Evolutionary conservation across 495 filamentous ascomycete species (phyloP), one percentile per base, ranked within the genome.

Genomic region (Penicillium cataractarum): DNA sequence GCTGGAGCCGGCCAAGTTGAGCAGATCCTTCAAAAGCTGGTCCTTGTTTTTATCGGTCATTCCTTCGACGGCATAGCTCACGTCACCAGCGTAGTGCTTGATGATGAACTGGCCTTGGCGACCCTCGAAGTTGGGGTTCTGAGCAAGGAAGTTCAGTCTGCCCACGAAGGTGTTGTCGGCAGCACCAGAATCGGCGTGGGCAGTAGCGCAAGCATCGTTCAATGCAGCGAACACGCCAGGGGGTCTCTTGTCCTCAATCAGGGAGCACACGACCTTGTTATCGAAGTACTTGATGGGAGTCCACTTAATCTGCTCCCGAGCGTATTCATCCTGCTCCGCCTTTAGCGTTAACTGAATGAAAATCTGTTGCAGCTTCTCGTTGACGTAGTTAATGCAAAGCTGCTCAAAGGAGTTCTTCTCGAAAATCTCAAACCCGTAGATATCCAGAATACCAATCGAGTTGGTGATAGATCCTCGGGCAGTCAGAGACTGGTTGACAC

Each of bases 21-120:
- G 83, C 32, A 99, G 77, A 66, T 97, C 96, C 79, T 98, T 99
- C 52, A 98, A 80, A 52, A 99, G 82, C 71, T 95, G 92, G 69
- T 99, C 96, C 83, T 98, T 99, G 83, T 98, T 99, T 83, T 98
- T 99, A 71, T 99, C 96, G 4, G 96, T 99, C 85, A 99, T 99
- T 56, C 96, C 96, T 40, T 95, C 90, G 27, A 99, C 86, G 17
- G 90, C 90, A 76, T 99, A 99, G 69, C 86, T 90, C 62, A 99
- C 96, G 78, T 99, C 96, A 77, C 96, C 96, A 57, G 96, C 96
- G 69, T 99, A 99, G 74, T 99, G 96, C 80, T 97, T 99, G 77
- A 99, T 89, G 63, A 99, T 92, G 77, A 99, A 99, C 66, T 92
- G 92, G 39, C 94, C 94, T 75, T 97, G 94, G 8, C 96, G 87